These are phyloP conservation scores for Gelatoporia subvermispora DNA, from an alignment of 768 basidiomycete species.

Conservation along the genomic window DNA sequence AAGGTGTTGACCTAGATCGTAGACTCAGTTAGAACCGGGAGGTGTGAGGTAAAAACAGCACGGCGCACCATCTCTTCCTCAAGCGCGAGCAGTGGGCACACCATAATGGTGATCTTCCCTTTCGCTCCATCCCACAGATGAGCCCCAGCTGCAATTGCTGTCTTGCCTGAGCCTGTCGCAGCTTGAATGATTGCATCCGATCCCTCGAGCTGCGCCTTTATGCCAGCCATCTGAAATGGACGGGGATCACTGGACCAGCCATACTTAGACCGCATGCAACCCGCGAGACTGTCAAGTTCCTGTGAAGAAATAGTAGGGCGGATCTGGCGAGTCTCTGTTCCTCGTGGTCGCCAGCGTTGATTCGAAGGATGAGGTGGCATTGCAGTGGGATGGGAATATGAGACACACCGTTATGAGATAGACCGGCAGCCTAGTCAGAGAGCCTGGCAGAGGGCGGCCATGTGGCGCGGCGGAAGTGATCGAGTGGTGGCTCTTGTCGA, in stretches of 20 bases:
- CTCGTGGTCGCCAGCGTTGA: too few species aligned
- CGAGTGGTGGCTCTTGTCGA: too few species aligned
- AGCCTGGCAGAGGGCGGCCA: too few species aligned
- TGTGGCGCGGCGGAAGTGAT: too few species aligned
- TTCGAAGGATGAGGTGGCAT: too few species aligned
- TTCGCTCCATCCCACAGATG: constrained; percentile 22
- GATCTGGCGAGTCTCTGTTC: too few species aligned
- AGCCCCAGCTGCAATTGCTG: constrained; percentile 34
- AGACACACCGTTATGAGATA: too few species aligned
- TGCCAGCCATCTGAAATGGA: constrained; percentile 26
- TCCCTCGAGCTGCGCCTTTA: constrained; percentile 25
- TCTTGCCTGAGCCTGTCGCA: constrained; percentile 33
- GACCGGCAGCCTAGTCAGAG: too few species aligned
- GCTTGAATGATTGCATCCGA: constrained; percentile 34
- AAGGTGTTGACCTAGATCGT: constrained; percentile 30
- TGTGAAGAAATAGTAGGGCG: background rate
- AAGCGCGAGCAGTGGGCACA: constrained; percentile 32
- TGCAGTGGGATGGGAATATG: too few species aligned
- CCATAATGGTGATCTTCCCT: constrained; percentile 31
- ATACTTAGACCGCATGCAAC: constrained; percentile 15
- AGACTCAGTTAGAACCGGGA: background rate
- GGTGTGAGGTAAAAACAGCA: background rate
- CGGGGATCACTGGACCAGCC: constrained; percentile 18
- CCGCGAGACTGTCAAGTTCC: background rate
- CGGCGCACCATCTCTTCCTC: constrained; percentile 31